Evolutionary conservation across 2,329 filamentous ascomycete genomes (phyloP).

Genomic region (Dichotomopilus funicola): DNA sequence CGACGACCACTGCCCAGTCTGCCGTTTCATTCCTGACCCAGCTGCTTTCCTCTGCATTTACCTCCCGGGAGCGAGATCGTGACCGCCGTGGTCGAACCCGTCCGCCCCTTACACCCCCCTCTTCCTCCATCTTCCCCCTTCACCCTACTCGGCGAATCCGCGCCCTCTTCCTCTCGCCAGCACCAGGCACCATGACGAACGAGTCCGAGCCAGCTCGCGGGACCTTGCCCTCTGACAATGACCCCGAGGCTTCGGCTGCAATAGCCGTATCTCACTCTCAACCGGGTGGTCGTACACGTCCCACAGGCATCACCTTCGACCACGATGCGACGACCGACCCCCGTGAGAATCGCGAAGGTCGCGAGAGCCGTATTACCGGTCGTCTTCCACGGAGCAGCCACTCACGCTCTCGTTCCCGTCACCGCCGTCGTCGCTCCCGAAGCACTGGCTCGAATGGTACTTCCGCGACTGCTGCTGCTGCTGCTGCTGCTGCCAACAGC

Average conservation of each 20-base stretch:
- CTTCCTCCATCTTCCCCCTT: background rate
- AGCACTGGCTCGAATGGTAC: background rate
- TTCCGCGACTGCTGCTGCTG: background rate
- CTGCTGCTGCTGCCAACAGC: background rate
- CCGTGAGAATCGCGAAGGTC: background rate
- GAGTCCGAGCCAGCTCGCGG: background rate
- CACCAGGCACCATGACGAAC: background rate
- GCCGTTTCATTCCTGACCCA: background rate
- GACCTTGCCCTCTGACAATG: background rate
- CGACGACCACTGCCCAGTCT: background rate
- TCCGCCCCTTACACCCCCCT: background rate
- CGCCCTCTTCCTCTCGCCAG: background rate
- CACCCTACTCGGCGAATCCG: background rate
- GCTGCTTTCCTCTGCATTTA: background rate
- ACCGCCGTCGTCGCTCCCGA: background rate
- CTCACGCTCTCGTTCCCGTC: constrained; percentile 2
- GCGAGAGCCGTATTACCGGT: background rate
- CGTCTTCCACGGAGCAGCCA: background rate
- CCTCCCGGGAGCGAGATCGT: background rate
- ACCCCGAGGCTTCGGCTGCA: background rate
- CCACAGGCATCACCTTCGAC: constrained; percentile 1
- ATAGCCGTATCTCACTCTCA: no score
- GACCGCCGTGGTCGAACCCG: no score
- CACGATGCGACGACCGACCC: background rate
- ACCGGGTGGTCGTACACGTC: background rate